Evolutionary conservation across 2,329 filamentous ascomycete species (phyloP).

Genomic region (Graphilbum sp.): DNA sequence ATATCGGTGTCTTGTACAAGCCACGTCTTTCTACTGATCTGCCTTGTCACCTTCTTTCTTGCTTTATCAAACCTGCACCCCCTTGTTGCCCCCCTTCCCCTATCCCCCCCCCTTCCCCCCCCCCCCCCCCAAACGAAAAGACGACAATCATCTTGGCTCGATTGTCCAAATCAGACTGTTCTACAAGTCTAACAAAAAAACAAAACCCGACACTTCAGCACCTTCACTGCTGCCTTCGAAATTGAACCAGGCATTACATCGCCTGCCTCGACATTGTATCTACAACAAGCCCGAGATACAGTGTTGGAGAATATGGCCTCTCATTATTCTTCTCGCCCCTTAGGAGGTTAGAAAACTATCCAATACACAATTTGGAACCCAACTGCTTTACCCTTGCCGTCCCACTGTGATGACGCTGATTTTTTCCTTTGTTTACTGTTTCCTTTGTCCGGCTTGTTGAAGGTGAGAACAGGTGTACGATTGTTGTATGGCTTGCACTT

Average conservation of each 20-base stretch:
- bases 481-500: too few relatives aligned
- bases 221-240: not conserved
- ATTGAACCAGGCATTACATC: not conserved
- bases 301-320: not conserved
- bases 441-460: too few relatives aligned
- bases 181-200: not conserved
- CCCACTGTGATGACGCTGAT: not conserved
- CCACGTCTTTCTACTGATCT: not conserved
- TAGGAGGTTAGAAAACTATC: constrained; percentile 1
- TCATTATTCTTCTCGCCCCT: not conserved
- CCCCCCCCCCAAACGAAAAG: not conserved
- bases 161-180: not conserved
- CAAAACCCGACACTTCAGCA: not conserved
- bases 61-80: not conserved
- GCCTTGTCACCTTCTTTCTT: not conserved
- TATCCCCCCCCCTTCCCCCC: not conserved
- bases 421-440: too few relatives aligned
- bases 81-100: not conserved
- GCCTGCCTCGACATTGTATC: not conserved
- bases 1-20: not conserved
- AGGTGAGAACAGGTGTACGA: too few relatives aligned
- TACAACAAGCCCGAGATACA: not conserved
- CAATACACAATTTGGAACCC: not conserved
- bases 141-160: not conserved
- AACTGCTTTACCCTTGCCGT: not conserved